Conservation (phyloP, 768 basidiomycete genomes). For the Cystofilobasidium bisporidii region DNA sequence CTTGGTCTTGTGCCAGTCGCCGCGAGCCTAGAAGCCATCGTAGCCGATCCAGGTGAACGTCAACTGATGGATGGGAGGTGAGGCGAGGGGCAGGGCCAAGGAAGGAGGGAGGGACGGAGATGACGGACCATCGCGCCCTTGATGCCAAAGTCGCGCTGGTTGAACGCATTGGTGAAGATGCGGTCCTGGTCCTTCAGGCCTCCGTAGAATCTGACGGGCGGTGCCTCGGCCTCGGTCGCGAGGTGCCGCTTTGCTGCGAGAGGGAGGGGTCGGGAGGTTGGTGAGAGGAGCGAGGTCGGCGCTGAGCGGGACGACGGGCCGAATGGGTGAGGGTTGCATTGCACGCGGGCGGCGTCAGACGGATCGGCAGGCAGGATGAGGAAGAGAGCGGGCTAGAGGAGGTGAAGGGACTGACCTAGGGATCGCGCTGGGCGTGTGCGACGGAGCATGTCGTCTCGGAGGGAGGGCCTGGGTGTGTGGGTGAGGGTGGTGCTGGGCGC, state of each 20-base stretch:
- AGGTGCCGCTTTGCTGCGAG: conserved; percentile 29
- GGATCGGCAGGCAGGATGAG: too few relatives aligned
- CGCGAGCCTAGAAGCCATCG: conserved; percentile 50
- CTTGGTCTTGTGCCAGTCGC: conserved; percentile 98
- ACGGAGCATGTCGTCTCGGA: too few relatives aligned
- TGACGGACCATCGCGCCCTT: conserved; percentile 77
- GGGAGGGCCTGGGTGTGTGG: too few relatives aligned
- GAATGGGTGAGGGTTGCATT: too few relatives aligned
- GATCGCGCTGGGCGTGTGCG: too few relatives aligned
- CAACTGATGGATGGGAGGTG: too few relatives aligned
- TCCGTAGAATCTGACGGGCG: conserved; percentile 85
- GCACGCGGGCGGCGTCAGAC: too few relatives aligned
- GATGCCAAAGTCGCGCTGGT: conserved; percentile 77
- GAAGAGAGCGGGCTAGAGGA: too few relatives aligned
- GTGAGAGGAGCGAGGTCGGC: neutral
- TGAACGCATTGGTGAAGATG: conserved; percentile 78
- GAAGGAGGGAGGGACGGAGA: neutral
- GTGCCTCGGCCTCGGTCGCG: conserved; percentile 41
- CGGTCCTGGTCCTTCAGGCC: conserved; percentile 75
- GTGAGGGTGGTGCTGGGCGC: too few relatives aligned
- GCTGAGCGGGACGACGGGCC: neutral
- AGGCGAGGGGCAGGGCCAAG: too few relatives aligned
- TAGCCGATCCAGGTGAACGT: conserved; percentile 14
- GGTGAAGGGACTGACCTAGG: too few relatives aligned
- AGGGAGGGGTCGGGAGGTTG: neutral